phyloP scores from a whole-genome alignment of 1,284 basidiomycete genomes.

The Cutaneotrichosporon curvatum region DNA sequence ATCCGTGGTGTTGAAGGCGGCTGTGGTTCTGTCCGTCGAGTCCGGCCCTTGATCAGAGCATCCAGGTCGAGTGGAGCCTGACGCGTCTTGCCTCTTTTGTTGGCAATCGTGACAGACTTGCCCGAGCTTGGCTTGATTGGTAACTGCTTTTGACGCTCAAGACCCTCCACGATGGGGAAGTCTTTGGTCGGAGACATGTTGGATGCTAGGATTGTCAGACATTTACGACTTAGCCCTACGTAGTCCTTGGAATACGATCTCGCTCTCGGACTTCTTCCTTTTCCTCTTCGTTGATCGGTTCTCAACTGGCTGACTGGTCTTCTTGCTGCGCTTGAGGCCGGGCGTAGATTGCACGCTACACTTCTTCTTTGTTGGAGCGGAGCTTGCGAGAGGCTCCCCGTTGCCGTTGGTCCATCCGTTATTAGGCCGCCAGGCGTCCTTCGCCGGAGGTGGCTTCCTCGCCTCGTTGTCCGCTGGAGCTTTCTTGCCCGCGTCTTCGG shows the following conservation, averaged over 20 bases:
- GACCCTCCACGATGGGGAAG: conserved; percentile 11
- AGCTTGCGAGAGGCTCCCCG: conserved; percentile 12
- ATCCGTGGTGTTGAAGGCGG: too few relatives aligned
- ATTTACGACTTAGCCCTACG: neutral
- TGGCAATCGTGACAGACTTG: neutral
- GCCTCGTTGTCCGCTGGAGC: neutral
- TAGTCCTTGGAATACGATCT: conserved; percentile 10
- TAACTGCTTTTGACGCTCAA: conserved; percentile 7
- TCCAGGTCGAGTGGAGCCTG: too few relatives aligned
- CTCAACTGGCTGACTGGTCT: neutral
- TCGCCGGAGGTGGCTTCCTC: neutral
- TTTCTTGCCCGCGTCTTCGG: neutral
- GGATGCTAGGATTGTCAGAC: conserved; percentile 1
- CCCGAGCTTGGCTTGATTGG: conserved; percentile 2
- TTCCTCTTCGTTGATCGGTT: neutral
- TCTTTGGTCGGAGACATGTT: neutral
- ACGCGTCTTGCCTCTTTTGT: too few relatives aligned
- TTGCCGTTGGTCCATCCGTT: conserved; percentile 19
- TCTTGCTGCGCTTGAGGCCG: neutral
- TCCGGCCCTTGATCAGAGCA: too few relatives aligned
- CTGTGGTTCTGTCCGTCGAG: too few relatives aligned
- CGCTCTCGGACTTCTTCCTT: conserved; percentile 8
- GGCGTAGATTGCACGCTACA: neutral
- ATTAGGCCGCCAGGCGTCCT: conserved; percentile 1
- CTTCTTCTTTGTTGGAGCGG: conserved; percentile 1